A percentile compares a stretch with the other conserved stretches of the same genome.
Conservation (phyloP, 768 basidiomycete genomes). For the Russula sp. region DNA sequence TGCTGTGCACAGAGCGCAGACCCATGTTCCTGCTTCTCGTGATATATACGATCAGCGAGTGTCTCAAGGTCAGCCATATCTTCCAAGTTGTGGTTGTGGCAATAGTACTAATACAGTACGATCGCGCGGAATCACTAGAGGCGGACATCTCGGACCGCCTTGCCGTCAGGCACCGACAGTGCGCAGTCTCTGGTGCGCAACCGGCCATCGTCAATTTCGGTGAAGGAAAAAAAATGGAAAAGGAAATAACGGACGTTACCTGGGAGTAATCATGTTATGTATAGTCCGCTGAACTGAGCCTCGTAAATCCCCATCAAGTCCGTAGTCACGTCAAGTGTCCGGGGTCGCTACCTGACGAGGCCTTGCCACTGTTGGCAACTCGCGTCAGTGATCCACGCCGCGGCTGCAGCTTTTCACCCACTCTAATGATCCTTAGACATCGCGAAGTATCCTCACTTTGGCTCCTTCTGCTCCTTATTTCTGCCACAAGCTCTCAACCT, state of each 20-base stretch:
- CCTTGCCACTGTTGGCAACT: conserved; percentile 3
- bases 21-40: conserved; percentile 70
- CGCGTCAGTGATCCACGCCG: conserved; percentile 5
- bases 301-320: neutral
- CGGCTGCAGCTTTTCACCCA: neutral
- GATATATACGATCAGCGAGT: conserved; percentile 58
- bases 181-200: neutral
- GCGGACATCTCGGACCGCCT: conserved; percentile 15
- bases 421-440: conserved; percentile 12
- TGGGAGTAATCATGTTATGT: neutral
- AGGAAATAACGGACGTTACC: neutral
- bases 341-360: neutral
- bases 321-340: conserved; percentile 6
- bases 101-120: too few species aligned
- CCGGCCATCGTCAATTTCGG: neutral
- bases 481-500: conserved; percentile 15
- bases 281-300: neutral
- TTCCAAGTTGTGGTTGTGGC: neutral
- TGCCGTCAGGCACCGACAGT: neutral
- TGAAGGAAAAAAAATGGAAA: neutral
- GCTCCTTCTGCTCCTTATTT: conserved; percentile 13
- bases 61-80: conserved; percentile 54
- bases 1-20: conserved; percentile 88
- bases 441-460: conserved; percentile 7
- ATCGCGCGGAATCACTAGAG: too few species aligned